Base-by-base conservation (phyloP, 2,329 filamentous ascomycete species). In the Cadophora sp. region DNA sequence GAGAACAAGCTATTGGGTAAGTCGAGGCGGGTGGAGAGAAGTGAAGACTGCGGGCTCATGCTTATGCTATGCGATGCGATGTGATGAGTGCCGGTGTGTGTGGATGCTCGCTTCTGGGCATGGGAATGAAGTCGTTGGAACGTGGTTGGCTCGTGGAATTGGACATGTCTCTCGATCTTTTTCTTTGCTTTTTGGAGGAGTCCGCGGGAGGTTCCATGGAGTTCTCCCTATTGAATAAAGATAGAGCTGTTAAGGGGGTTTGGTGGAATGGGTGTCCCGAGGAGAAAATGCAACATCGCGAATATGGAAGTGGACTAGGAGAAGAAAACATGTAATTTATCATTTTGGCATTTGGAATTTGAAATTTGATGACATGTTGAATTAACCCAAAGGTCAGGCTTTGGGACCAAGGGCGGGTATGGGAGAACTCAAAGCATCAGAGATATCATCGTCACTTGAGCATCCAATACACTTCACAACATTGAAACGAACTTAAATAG, bases 21-120 rank as follows among this genome's bases (percentile, higher is more conserved):
- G 11, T 48, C 36, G 22, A 65, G 41, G 62, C 64, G 59, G 33
- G 20, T 41, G 33, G 36, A 13, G 3, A 18, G 18, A 4, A 7
- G 20, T 58, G 36, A 20, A 20, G 58, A 36, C 53, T 59, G 43
- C 65, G 59, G 53, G 41, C 24, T 59, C 27, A 30, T 30, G 27
- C 27, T 30, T 8, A 43, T 62, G 33, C 33, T 6, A 59, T 66
- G 65, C 55, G 47, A 66, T 45, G 53, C n/a, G 62, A 65, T 53
- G 24, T 51, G 24, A 51, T 64, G 59, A 56, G 62, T 64, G 55
- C 65, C 50, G 43, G 14, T 36, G 20, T 33, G 14, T 36, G 20
- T 33, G 41, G 24, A 43, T 13, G 55, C 36, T 58, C 20, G 55
- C 36, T 58, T 41, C 6, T 56, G 53, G 62, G 45, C 50, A 30